phyloP scores from a whole-genome alignment of 345 rosid genomes.

The Eucalyptus virginea region DNA sequence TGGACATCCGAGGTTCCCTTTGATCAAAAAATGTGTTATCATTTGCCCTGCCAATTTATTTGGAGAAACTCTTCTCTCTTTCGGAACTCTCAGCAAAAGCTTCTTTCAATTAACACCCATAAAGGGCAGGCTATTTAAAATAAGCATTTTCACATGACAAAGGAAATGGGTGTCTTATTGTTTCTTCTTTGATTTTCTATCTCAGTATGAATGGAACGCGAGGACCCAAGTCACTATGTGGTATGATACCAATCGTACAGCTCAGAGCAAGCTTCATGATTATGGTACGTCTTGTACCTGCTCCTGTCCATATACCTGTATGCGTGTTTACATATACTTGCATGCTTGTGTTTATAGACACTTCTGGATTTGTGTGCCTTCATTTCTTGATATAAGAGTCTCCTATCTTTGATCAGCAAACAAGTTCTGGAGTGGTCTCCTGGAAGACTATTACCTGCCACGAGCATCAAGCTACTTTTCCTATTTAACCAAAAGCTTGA shows the following conservation, averaged over 20 bases:
- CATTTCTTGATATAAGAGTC: background rate
- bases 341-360: background rate
- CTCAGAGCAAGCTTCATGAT: constrained; percentile 89
- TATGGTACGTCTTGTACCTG: constrained; percentile 35
- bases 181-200: background rate
- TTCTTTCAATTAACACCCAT: background rate
- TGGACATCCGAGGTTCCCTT: background rate
- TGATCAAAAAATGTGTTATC: background rate
- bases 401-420: constrained; percentile 32
- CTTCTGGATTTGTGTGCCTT: background rate
- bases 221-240: constrained; percentile 97
- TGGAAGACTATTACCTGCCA: constrained; percentile 61
- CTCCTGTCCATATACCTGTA: background rate
- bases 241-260: constrained; percentile 54
- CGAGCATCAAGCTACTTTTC: constrained; percentile 48
- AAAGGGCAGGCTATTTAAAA: background rate
- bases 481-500: constrained; percentile 38
- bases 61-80: background rate
- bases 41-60: background rate
- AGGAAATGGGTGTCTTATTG: background rate
- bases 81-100: background rate
- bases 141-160: background rate
- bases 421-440: constrained; percentile 86
- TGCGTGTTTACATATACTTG: background rate
- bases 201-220: constrained; percentile 88